Base-by-base conservation (phyloP, 805 yeast species). In the Hanseniaspora taiwanica region DNA sequence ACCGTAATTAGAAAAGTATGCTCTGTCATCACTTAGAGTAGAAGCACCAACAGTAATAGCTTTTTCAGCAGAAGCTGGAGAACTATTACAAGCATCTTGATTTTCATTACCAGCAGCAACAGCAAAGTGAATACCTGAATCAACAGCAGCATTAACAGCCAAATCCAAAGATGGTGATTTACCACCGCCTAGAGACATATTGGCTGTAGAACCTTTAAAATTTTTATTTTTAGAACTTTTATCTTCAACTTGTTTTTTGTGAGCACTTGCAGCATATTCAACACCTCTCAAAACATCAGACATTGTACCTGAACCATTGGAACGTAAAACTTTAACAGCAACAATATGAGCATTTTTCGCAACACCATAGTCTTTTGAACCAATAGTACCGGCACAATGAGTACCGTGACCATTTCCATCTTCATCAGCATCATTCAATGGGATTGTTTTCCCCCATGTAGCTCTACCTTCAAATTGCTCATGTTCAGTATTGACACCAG, bases 31-130 rank as follows among this genome's bases (percentile, higher is more conserved):
- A 40, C 81, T 74, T 51, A 82, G 70, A 42, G 93, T 81, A 10
- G 94, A 79, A 18, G 98, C 97, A 60, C 96, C 98, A 38, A 89
- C 97, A 36, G 96, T 84, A 53, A 89, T 74, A 35, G 95, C 84
- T 42, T 72, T 72, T 48, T 70, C 78, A 36, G 93, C 87, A 42
- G 86, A 71, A 36, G 96, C 95, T 40, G 97, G 97, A 4, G 96
- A 86, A 40, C 76, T 74, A 59, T 77, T 73, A 71, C 97, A 89
- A 42, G 97, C 95, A 60, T 87, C 94, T 51, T 78, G 82, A 58
- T 82, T 80, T 56, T 82, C 94, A 61, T 89, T 87, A 65, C 96
- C 97, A 23, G 96, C 96, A 38, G 97, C 96, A 48, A 85, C 95
- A 27, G 94, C 93, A 59, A 89, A 81, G 58, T 84, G 91, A 44